Base-by-base conservation (phyloP, 768 basidiomycete species). In the Lentinula aciculospora region DNA sequence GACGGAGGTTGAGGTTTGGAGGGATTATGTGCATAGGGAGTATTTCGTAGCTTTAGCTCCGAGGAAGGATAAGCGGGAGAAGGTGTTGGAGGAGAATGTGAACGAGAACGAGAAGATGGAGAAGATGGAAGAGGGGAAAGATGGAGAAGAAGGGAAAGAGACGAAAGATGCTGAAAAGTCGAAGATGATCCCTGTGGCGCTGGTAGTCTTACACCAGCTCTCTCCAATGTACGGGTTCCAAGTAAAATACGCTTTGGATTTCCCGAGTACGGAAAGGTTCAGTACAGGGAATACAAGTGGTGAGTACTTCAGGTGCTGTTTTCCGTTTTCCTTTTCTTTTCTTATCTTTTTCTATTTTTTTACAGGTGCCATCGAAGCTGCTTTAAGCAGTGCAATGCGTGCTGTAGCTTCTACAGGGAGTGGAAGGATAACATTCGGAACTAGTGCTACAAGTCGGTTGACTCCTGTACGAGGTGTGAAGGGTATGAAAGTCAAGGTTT, bases 161-260 rank as follows among this genome's bases (percentile, higher is more conserved):
- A n/a, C n/a, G n/a, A n/a, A n/a, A n/a, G n/a, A n/a, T n/a, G n/a
- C n/a, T n/a, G n/a, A n/a, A n/a, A n/a, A n/a, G n/a, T 12, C 31
- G 12, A 12, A 32, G 12, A 6, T 32, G 12, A 40, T 46, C 42
- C 40, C 44, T 0, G 40, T 44, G 13, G 29, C 56, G 2, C 56
- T 57, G 29, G 56, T 57, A 21, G 56, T 57, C 15, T n/a, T 57
- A 17, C 44, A 46, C 40, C 56, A 57, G 37, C 46, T 57, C 21
- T 57, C 56, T 15, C 56, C 46, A 2, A 19, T 29, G 9, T n/a
- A 57, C 44, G 56, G 56, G 1, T 47, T 34, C 44, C 56, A 57
- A 39, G 46, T 57, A 17, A 57, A 57, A 57, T 57, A 45, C 40
- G 56, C 56, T 1, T 23, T 57, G 9, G 56, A 57, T n/a, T 57